phyloP scores from a whole-genome alignment of 2,329 filamentous ascomycete species.

The Fusarium solani-melongenae region DNA sequence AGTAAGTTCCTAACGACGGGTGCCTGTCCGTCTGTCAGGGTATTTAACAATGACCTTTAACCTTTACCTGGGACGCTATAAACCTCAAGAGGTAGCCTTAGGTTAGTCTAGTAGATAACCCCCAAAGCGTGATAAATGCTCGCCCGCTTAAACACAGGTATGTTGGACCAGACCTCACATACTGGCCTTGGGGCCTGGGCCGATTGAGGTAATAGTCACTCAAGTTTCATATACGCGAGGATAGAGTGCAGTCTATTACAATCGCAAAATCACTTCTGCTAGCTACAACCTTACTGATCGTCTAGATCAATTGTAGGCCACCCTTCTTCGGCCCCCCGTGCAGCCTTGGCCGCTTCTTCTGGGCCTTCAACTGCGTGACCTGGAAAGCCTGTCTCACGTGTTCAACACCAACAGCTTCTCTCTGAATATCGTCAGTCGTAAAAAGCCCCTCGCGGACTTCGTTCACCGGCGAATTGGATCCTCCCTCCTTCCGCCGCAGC shows the following conservation, averaged over 20 bases:
- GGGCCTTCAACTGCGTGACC: conserved; percentile 10
- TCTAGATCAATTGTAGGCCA: conserved; percentile 5
- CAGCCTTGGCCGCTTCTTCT: not conserved
- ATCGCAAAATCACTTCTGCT: not conserved
- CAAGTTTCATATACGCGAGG: too few species aligned
- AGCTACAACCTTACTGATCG: not conserved
- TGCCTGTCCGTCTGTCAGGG: not conserved
- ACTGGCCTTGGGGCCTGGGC: too few species aligned
- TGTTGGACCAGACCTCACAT: too few species aligned
- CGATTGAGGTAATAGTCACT: too few species aligned
- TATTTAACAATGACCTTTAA: not conserved
- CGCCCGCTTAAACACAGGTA: too few species aligned
- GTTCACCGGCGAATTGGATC: not conserved
- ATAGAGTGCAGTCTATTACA: not conserved
- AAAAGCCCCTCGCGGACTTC: conserved; percentile 5
- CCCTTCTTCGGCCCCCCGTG: not conserved
- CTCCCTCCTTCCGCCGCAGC: not conserved
- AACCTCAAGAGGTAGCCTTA: not conserved
- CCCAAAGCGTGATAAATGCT: not conserved
- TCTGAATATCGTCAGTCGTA: not conserved
- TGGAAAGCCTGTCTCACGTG: conserved; percentile 17
- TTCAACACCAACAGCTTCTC: not conserved
- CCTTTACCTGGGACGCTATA: not conserved
- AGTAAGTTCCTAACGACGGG: not conserved
- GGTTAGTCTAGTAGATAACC: not conserved